phyloP scores from a whole-genome alignment of 768 basidiomycete genomes.

The Harrya chromipes region DNA sequence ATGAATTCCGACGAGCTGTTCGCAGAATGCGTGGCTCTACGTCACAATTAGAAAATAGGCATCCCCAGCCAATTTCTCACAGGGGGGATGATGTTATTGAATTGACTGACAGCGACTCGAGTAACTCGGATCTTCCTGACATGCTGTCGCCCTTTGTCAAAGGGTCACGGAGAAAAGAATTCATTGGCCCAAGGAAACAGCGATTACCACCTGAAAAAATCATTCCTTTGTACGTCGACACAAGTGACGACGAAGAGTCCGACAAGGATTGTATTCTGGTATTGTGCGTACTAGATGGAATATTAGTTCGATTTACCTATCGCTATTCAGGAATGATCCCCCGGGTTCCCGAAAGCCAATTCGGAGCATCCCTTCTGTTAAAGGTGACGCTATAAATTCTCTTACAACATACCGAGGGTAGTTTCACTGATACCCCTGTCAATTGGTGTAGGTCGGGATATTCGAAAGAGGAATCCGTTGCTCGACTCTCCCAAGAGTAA shows the following conservation, averaged over 20 bases:
- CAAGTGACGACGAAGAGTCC: slow-evolving; percentile 32
- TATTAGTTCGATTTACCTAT: slow-evolving; percentile 3
- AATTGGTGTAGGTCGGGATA: slow-evolving; percentile 7
- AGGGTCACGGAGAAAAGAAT: slow-evolving; percentile 5
- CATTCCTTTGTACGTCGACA: slow-evolving; percentile 26
- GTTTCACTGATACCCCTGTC: not conserved
- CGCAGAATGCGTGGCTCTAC: slow-evolving; percentile 5
- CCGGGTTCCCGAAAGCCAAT: slow-evolving; percentile 47
- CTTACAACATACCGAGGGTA: not conserved
- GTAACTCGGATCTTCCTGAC: slow-evolving; percentile 21
- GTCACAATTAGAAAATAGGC: not conserved
- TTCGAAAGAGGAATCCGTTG: slow-evolving; percentile 1
- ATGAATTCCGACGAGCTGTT: not conserved
- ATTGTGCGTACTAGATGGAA: slow-evolving; percentile 30
- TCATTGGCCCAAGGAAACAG: slow-evolving; percentile 7
- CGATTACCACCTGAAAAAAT: not conserved
- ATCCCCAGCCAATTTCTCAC: not conserved
- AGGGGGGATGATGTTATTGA: slow-evolving; percentile 25
- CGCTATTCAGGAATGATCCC: slow-evolving; percentile 43
- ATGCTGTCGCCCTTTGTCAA: slow-evolving; percentile 22
- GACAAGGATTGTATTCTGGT: slow-evolving; percentile 38
- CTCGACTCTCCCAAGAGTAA: slow-evolving; percentile 13
- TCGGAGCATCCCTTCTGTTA: slow-evolving; percentile 12
- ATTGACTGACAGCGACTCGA: slow-evolving; percentile 29
- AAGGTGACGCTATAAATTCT: slow-evolving; percentile 1